Evolutionary conservation across 2,329 filamentous ascomycete genomes (phyloP), one percentile per base, ranked within the genome.

Genomic region (Corinectria fuckeliana): DNA sequence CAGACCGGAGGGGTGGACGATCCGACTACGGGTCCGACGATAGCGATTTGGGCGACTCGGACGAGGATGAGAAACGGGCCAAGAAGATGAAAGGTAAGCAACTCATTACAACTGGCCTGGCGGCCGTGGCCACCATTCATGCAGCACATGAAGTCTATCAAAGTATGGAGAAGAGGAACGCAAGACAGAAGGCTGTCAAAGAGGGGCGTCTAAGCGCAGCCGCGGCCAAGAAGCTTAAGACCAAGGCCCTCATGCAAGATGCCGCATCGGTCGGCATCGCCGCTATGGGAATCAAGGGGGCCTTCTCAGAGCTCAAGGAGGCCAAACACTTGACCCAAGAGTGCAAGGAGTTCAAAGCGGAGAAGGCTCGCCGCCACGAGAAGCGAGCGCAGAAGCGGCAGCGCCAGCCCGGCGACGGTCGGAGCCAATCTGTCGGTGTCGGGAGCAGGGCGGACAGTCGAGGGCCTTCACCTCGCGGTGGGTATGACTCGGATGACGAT

Each of bases 21-120:
- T 81, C 80, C 30, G 77, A 76, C 49, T 84, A 83, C 48, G 77
- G 76, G 44, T 85, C 82, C 14, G 83, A 81, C 30, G 82, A 82
- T 18, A n/a, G n/a, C n/a, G 83, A 86, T 67, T 71, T 86, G 48
- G 84, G 84, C 49, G 83, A 86, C 74, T 86, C 85, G 62, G 81
- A 83, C 16, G 82, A 84, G 20, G 85, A 87, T 64, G 79, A 81
- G 71, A 85, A 79, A 72, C 77, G 76, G 61, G 78, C 78, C 34
- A 82, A 78, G 72, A 86, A 84, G 72, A 84, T 86, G 79, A 83
- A 78, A 84, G 83, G 84, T 85, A 86, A 87, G 81, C 84, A 86
- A 78, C 67, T 85, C 60, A 64, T 87, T 57, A 86, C 82, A 53
- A 81, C 83, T 7, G 84, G 83, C 45, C 75, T 87, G 56, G 85